These are phyloP conservation scores for Gloeopeniophorella convolvens DNA, from an alignment of 768 basidiomycete genomes.

Conservation along the genomic window DNA sequence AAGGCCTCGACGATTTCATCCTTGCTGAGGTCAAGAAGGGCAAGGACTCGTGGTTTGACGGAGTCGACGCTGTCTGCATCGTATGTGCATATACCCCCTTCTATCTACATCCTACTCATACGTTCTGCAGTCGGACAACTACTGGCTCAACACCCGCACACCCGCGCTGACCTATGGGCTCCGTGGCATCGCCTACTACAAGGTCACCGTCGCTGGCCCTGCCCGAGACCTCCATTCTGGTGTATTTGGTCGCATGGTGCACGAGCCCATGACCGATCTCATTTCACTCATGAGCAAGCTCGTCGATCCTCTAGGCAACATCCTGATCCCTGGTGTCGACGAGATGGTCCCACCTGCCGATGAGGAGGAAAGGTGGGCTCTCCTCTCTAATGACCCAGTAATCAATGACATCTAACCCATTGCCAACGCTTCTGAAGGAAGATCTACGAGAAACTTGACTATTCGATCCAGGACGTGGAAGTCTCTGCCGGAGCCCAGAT, in stretches of 20 bases:
- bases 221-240: slow-evolving; percentile 88
- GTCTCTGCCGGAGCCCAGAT: slow-evolving; percentile 68
- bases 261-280: slow-evolving; percentile 94
- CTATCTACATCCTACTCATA: background rate
- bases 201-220: slow-evolving; percentile 75
- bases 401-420: background rate
- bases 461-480: slow-evolving; percentile 66
- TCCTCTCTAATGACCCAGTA: background rate
- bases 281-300: slow-evolving; percentile 79
- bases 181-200: slow-evolving; percentile 84
- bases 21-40: slow-evolving; percentile 62
- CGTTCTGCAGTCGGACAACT: slow-evolving; percentile 73
- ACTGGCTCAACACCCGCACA: slow-evolving; percentile 83
- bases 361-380: slow-evolving; percentile 58
- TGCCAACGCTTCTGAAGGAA: slow-evolving; percentile 32
- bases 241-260: slow-evolving; percentile 72
- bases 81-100: slow-evolving; percentile 35
- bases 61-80: slow-evolving; percentile 91
- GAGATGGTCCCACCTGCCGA: slow-evolving; percentile 74
- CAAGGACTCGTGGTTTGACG: slow-evolving; percentile 68
- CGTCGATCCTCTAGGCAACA: slow-evolving; percentile 70
- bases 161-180: slow-evolving; percentile 83
- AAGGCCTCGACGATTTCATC: slow-evolving; percentile 87
- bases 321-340: slow-evolving; percentile 84
- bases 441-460: slow-evolving; percentile 72